Base-by-base conservation (phyloP, 768 basidiomycete species). In the Harrya chromipes region DNA sequence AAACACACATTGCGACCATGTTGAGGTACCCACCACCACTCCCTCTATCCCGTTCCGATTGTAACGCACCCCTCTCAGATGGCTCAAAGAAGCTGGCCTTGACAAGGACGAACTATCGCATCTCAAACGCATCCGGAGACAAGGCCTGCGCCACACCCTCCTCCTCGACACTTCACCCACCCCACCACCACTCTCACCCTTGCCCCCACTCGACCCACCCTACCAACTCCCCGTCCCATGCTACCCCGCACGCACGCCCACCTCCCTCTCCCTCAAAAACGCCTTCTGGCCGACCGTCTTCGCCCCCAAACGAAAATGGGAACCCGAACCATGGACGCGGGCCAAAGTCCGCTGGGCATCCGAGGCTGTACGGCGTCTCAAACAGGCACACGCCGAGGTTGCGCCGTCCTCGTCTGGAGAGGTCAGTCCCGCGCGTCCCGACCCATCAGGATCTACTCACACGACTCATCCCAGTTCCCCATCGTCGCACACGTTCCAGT, bases 201-300 rank as follows among this genome's bases (percentile, higher is more conserved):
- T 74, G 17, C 61, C 82, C 1, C 57, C 64, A n/a, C 67, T 85
- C 3, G 62, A 74, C 0, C 50, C 62, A 27, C 86, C 87, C 1
- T 86, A 85, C 64, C 65, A 71, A 13, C 56, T 82, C 11, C 57
- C 70, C 1, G 88, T 94, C 1, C 93, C 94, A 1, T 66, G 71
- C 26, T 74, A 77, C 13, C 75, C 83, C 11, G 91, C 92, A 1
- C 71, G 85, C 4, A 91, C 90, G 0, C 71, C 71, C 0, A 73
- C 74, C 13, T 87, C 92, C 7, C 72, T 91, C 19, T 64, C 68
- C 37, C 63, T 82, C 29, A 94, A 94, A 69, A 77, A 79, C 34
- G 65, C 77, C 1, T 69, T 90, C n/a, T 98, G 95, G 95, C 95
- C 95, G 8, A 89, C 88, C 11, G 70, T 83, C 13, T 91, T 81